A percentile compares a stretch with the other conserved stretches of the same genome.
These are phyloP conservation scores for Smittium mucronatum DNA, from an alignment of 371 early-diverging fungal genomes.

Conservation along the genomic window DNA sequence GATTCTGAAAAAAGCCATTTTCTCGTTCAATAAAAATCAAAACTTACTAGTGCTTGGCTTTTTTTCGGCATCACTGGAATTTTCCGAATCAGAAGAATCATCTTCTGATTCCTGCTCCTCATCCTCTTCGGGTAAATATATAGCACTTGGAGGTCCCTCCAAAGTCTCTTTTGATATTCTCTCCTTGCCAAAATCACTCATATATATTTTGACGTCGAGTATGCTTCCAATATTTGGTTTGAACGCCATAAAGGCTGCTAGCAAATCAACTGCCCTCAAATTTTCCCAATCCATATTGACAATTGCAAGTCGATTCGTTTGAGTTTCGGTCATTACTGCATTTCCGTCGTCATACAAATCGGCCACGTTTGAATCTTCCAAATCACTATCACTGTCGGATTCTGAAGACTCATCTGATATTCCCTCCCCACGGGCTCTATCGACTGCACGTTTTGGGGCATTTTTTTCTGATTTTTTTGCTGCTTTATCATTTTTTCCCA, in stretches of 20 bases:
- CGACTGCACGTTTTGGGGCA: slow-evolving; percentile 15
- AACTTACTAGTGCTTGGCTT: too few relatives aligned
- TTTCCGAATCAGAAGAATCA: slow-evolving; percentile 4
- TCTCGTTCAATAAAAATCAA: too few relatives aligned
- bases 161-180: slow-evolving; percentile 49
- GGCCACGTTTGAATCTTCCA: slow-evolving; percentile 38
- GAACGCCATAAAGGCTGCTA: slow-evolving; percentile 74
- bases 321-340: slow-evolving; percentile 9
- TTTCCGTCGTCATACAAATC: slow-evolving; percentile 19
- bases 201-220: slow-evolving; percentile 69
- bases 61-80: too few relatives aligned
- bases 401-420: slow-evolving; percentile 44
- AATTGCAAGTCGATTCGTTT: slow-evolving; percentile 74
- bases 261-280: slow-evolving; percentile 71
- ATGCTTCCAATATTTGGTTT: slow-evolving; percentile 64
- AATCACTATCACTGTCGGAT: slow-evolving; percentile 13
- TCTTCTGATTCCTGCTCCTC: slow-evolving; percentile 1
- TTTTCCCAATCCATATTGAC: slow-evolving; percentile 98
- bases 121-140: slow-evolving; percentile 3
- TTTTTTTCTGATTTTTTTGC: slow-evolving; percentile 4
- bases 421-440: slow-evolving; percentile 79
- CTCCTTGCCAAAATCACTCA: slow-evolving; percentile 93
- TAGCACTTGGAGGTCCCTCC: slow-evolving; percentile 57
- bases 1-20: too few relatives aligned
- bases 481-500: slow-evolving; percentile 10